These are phyloP conservation scores for Xylariaceae sp. DNA, from an alignment of 2,329 filamentous ascomycete species.

Conservation along the genomic window DNA sequence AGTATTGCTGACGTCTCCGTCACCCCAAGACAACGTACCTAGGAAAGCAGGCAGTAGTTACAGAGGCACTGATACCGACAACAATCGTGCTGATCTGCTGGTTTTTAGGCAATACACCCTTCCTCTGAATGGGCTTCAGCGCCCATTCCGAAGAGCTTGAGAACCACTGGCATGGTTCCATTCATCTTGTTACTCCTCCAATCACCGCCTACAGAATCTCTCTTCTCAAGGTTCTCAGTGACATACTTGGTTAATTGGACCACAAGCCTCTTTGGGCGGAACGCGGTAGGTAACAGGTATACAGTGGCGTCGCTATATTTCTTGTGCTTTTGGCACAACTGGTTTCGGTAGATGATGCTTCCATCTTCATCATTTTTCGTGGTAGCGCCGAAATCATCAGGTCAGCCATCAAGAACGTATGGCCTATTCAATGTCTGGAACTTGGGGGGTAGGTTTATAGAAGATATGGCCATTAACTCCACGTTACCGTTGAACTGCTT, in stretches of 20 bases:
- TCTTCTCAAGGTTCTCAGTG: conserved; percentile 16
- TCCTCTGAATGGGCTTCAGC: conserved; percentile 21
- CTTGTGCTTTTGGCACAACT: conserved; percentile 27
- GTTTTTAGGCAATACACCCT: conserved; percentile 19
- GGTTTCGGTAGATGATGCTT: conserved; percentile 32
- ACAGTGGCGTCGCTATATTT: conserved; percentile 37
- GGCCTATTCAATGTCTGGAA: conserved; percentile 17
- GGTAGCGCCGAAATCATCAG: conserved; percentile 19
- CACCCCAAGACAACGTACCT: conserved; percentile 24
- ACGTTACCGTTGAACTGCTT: conserved; percentile 25
- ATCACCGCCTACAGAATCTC: conserved; percentile 24
- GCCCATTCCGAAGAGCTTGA: conserved; percentile 33
- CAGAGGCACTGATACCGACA: conserved; percentile 32
- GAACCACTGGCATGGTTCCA: conserved; percentile 30
- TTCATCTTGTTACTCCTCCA: conserved; percentile 33
- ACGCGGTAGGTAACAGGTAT: conserved; percentile 37
- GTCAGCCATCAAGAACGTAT: background rate
- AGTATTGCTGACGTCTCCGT: conserved; percentile 25
- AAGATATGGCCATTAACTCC: conserved; percentile 23
- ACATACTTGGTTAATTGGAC: conserved; percentile 34
- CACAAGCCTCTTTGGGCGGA: conserved; percentile 31
- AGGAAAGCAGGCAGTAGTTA: conserved; percentile 32
- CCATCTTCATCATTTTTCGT: conserved; percentile 20
- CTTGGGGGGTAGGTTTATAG: conserved; percentile 16
- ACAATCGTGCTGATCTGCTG: conserved; percentile 21